phyloP scores from a whole-genome alignment of 495 filamentous ascomycete species.

The Penicillium parvum region DNA sequence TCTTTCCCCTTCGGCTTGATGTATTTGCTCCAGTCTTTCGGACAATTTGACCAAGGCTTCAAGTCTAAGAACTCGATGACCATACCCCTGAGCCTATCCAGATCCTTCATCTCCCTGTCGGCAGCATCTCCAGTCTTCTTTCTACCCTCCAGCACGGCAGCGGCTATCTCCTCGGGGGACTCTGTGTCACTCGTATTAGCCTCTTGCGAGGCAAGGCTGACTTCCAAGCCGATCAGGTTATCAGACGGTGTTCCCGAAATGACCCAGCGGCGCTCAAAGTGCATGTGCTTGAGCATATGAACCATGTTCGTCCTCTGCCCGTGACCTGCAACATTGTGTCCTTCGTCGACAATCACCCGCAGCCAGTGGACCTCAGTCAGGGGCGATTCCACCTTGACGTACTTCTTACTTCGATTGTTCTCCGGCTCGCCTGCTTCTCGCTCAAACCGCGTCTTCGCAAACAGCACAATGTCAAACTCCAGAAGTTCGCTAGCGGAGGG shows the following conservation, averaged over 20 bases:
- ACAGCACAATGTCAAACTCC: slow-evolving; percentile 72
- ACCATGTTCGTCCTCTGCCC: slow-evolving; percentile 61
- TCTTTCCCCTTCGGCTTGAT: slow-evolving; percentile 60
- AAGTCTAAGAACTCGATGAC: slow-evolving; percentile 66
- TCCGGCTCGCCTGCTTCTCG: slow-evolving; percentile 44
- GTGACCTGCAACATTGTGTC: slow-evolving; percentile 67
- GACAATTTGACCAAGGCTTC: slow-evolving; percentile 67
- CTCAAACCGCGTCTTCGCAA: slow-evolving; percentile 71
- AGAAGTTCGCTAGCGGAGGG: slow-evolving; percentile 58
- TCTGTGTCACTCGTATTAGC: slow-evolving; percentile 36
- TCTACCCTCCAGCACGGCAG: slow-evolving; percentile 28
- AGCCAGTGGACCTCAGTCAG: slow-evolving; percentile 74
- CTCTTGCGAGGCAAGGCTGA: slow-evolving; percentile 52
- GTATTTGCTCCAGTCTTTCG: slow-evolving; percentile 67
- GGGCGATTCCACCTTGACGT: slow-evolving; percentile 46
- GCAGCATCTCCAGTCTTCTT: slow-evolving; percentile 36
- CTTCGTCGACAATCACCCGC: slow-evolving; percentile 87
- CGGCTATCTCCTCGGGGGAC: slow-evolving; percentile 24
- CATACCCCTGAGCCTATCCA: slow-evolving; percentile 69
- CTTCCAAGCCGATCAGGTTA: slow-evolving; percentile 71
- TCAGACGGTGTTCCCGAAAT: slow-evolving; percentile 87
- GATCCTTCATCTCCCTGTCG: slow-evolving; percentile 61
- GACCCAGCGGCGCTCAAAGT: slow-evolving; percentile 76
- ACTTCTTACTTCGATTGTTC: slow-evolving; percentile 30
- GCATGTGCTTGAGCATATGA: slow-evolving; percentile 60